Base-by-base conservation (phyloP, 306 rosid species). In the Castanopsis chinensis region DNA sequence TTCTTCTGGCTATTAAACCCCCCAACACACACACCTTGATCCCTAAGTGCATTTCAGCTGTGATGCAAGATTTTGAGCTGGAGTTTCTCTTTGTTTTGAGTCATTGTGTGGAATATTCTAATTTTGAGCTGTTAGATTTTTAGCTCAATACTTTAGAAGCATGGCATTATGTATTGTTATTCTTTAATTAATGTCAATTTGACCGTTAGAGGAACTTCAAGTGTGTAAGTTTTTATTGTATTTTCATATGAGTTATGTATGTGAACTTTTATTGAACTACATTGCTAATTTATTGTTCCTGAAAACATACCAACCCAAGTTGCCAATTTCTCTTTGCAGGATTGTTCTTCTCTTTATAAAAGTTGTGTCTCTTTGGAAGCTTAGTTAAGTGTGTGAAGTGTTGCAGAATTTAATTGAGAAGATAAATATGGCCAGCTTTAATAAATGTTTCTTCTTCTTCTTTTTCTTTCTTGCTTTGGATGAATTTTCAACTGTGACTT, bases 331-430 rank as follows among this genome's bases (percentile, higher is more conserved):
- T 3, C 80, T 71, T 65, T 84, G 78, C 63, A 77, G 82, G 80
- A 65, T 20, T 76, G 74, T 59, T 28, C 71, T 69, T 65, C 13
- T 25, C 27, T 25, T 25, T 68, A 19, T 17, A 25, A 25, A 14
- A 41, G 7, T 61, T 69, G 74, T 35, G 69, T 76, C 80, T 80
- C 68, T 67, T 1, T 76, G 70, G 9, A 64, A 80, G 69, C 69
- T 73, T 51, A 49, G 35, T 59, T 25, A 25, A 25, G 64, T 67
- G 76, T 82, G 80, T 59, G 9, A 4, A 55, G 43, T 27, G 21
- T 37, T 57, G 77, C 73, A 84, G 1, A 85, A 90, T 89, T 51
- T n/a, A n/a, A n/a, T n/a, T n/a, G n/a, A 33, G 97, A 90, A 79
- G 99, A 92, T 88, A 87, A 79, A 81, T 9, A 25, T 61, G 9